Conservation (phyloP, 441 rosid species). For the Dalechampia spathulata region DNA sequence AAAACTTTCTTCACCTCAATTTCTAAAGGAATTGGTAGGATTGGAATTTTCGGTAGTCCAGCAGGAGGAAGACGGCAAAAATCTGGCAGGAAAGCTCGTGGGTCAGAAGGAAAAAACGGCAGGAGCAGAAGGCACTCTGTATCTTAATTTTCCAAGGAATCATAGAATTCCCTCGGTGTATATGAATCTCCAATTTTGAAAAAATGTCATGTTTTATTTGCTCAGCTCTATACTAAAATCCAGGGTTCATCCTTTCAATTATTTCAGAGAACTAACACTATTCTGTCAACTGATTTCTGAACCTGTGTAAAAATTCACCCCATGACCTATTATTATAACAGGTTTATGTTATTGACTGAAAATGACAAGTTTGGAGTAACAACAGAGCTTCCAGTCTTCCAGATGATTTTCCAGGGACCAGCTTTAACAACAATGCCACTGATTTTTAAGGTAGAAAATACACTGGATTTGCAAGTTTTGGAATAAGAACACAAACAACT, state of each 20-base stretch:
- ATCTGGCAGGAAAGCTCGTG: slow-evolving; percentile 41
- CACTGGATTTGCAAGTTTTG: too few relatives aligned
- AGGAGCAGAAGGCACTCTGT: slow-evolving; percentile 45
- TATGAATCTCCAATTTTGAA: slow-evolving; percentile 5
- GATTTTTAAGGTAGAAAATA: too few relatives aligned
- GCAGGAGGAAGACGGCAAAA: slow-evolving; percentile 47
- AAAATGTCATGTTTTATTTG: slow-evolving; percentile 1
- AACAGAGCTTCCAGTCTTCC: too few relatives aligned
- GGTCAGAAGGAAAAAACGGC: slow-evolving; percentile 46
- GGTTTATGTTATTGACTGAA: background rate
- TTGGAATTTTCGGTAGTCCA: slow-evolving; percentile 41
- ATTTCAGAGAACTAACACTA: background rate
- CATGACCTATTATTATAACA: too few relatives aligned
- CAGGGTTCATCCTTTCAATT: background rate
- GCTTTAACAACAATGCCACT: too few relatives aligned
- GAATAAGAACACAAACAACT: too few relatives aligned
- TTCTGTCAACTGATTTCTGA: too few relatives aligned
- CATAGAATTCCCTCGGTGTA: background rate
- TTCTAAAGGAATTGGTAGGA: slow-evolving; percentile 73
- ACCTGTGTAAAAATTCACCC: too few relatives aligned
- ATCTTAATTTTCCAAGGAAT: slow-evolving; percentile 27
- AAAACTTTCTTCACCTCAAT: slow-evolving; percentile 61
- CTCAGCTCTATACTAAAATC: background rate
- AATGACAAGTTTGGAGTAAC: background rate
- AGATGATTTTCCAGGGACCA: too few relatives aligned